Evolutionary conservation across 768 basidiomycete genomes (phyloP).

Genomic region (Mycena floridula): DNA sequence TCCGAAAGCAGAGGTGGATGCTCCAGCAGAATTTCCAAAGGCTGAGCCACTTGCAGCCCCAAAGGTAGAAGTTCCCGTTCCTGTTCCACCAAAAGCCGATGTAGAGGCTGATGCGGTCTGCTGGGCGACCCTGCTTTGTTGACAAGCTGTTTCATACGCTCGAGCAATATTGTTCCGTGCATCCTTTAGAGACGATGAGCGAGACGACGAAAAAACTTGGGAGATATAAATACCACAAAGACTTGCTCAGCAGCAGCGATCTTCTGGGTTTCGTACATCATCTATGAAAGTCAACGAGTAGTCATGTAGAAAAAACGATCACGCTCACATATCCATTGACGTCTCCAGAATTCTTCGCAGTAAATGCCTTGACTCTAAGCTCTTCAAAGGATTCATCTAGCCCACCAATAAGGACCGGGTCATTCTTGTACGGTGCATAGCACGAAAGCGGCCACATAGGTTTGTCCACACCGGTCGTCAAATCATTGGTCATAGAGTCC

Average conservation of each 20-base stretch:
- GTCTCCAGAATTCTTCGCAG: constrained; percentile 49
- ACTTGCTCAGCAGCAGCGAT: constrained; percentile 47
- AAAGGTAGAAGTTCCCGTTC: constrained; percentile 14
- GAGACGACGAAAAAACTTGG: neutral
- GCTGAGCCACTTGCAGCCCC: constrained; percentile 11
- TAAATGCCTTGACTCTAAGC: constrained; percentile 57
- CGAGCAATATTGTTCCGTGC: constrained; percentile 42
- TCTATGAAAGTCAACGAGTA: constrained; percentile 18
- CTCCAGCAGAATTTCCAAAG: constrained; percentile 15
- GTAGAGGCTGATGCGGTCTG: constrained; percentile 12
- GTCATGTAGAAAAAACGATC: neutral
- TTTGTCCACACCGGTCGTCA: constrained; percentile 54
- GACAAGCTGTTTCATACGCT: constrained; percentile 46
- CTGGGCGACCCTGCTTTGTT: constrained; percentile 28
- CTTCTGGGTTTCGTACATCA: constrained; percentile 53
- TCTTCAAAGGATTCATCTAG: constrained; percentile 79
- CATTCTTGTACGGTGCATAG: constrained; percentile 72
- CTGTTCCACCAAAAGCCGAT: constrained; percentile 24
- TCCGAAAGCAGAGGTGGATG: constrained; percentile 30
- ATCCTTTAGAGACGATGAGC: constrained; percentile 25
- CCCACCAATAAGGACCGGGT: constrained; percentile 56
- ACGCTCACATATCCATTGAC: constrained; percentile 62
- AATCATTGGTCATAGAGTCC: constrained; percentile 58
- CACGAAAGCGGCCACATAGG: constrained; percentile 77
- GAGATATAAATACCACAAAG: constrained; percentile 26